Evolutionary conservation across 805 yeast genomes (phyloP), one percentile per base, ranked within the genome.

Genomic region (Ogataea minuta): DNA sequence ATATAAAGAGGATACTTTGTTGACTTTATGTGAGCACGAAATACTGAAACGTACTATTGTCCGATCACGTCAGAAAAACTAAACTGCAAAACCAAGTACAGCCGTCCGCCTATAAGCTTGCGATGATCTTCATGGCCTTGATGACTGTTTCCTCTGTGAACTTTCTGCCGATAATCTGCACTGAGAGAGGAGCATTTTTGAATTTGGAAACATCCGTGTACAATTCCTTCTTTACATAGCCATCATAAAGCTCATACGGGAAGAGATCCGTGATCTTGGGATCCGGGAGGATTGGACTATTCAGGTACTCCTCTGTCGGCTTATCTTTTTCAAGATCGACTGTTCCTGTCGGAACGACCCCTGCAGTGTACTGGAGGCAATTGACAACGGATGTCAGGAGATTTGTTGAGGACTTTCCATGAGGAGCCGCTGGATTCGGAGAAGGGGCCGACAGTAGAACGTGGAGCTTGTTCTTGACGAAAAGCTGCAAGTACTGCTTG

Each of bases 91-190:
- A n/a, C n/a, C n/a, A n/a, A n/a, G n/a, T n/a, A n/a, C n/a, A n/a
- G n/a, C n/a, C n/a, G n/a, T n/a, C n/a, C n/a, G n/a, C n/a, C n/a
- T n/a, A n/a, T n/a, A n/a, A n/a, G n/a, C 14, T 12, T 4, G 35
- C 20, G 9, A 36, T 25, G n/a, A 36, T 24, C 16, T 36, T 30
- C 41, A 36, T 36, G 15, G 41, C 41, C 14, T 23, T n/a, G 8
- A 36, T 23, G 10, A 36, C 41, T 10, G 16, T 14, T 23, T 81
- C 86, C 45, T 81, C 87, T 47, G 76, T 71, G 21, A 68, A 66
- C 40, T 76, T 67, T 44, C 69, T 66, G 16, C 83, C 79, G 4
- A 78, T 75, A 21, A 81, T 61, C 56, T 80, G 86, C n/a, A 81
- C 62, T 6, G 77, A 72, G 9, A 77, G 79, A 0, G 85, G 79